Percentiles rank a stretch among this genome's conserved stretches.
Evolutionary conservation across 352 stramenopile genomes (phyloP).

Genomic region (Pilasporangium apinafurcum): DNA sequence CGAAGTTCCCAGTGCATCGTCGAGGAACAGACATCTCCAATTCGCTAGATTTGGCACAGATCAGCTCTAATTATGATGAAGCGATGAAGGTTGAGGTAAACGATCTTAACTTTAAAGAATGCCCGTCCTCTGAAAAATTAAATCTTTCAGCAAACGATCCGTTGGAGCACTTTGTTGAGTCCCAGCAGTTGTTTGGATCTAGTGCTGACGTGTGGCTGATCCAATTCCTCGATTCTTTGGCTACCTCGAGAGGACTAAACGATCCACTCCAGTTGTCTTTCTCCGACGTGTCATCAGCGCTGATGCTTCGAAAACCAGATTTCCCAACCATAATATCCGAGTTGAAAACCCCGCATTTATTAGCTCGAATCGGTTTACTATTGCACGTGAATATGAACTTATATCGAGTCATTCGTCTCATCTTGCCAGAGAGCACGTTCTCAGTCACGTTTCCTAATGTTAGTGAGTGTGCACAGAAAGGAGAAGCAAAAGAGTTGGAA

Average conservation of each 20-base stretch:
- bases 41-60: no score
- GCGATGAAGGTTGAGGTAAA: no score
- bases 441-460: background rate
- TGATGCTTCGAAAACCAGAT: constrained; percentile 15
- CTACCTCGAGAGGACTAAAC: constrained; percentile 8
- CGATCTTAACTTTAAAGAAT: no score
- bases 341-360: background rate
- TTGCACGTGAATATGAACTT: constrained; percentile 39
- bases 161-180: background rate
- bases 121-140: no score
- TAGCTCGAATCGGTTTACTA: constrained; percentile 27
- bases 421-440: constrained; percentile 12
- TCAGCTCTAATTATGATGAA: no score
- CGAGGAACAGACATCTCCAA: no score
- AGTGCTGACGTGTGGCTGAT: constrained; percentile 19
- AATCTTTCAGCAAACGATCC: no score
- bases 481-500: background rate
- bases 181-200: constrained; percentile 1
- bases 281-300: constrained; percentile 16
- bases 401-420: constrained; percentile 26
- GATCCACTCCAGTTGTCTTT: constrained; percentile 17
- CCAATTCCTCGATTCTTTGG: constrained; percentile 14
- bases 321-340: background rate
- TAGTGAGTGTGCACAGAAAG: background rate
- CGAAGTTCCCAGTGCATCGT: constrained; percentile 41